Conservation (phyloP, 805 yeast genomes). For the Ogataea neopini region DNA sequence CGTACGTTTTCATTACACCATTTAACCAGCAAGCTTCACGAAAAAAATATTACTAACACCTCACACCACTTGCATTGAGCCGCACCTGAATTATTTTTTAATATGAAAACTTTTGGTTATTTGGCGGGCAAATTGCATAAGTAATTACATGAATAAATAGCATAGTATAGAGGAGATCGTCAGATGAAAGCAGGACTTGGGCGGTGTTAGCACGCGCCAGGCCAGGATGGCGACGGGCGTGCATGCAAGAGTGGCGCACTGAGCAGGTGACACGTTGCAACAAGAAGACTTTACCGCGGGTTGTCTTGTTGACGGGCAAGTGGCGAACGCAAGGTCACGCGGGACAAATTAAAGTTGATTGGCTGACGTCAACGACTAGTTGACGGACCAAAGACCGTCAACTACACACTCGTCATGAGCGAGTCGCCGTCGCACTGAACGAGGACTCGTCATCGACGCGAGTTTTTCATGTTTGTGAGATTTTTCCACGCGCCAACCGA, state of each 20-base stretch:
- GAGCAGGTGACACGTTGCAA: slow-evolving; percentile 2
- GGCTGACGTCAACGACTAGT: too few relatives aligned
- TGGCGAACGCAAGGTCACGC: too few relatives aligned
- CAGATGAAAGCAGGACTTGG: not conserved
- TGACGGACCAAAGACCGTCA: too few relatives aligned
- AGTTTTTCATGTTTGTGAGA: too few relatives aligned
- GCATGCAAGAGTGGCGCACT: too few relatives aligned
- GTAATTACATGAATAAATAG: slow-evolving; percentile 6
- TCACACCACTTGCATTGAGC: not conserved
- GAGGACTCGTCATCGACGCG: too few relatives aligned
- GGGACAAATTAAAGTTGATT: too few relatives aligned
- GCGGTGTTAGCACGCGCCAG: not conserved
- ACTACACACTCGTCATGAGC: too few relatives aligned
- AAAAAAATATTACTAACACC: too few relatives aligned
- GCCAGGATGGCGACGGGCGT: not conserved
- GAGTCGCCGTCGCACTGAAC: too few relatives aligned
- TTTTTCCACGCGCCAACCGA: too few relatives aligned
- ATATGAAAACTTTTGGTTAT: not conserved
- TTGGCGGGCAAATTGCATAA: slow-evolving; percentile 5
- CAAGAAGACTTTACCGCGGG: not conserved
- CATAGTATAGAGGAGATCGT: not conserved
- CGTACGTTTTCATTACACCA: not conserved
- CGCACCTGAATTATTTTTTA: not conserved
- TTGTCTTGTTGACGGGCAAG: too few relatives aligned
- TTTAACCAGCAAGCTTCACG: not conserved